These are phyloP conservation scores for Chytriomyces sp. DNA, from an alignment of 192 early-diverging fungal genomes.

Conservation along the genomic window DNA sequence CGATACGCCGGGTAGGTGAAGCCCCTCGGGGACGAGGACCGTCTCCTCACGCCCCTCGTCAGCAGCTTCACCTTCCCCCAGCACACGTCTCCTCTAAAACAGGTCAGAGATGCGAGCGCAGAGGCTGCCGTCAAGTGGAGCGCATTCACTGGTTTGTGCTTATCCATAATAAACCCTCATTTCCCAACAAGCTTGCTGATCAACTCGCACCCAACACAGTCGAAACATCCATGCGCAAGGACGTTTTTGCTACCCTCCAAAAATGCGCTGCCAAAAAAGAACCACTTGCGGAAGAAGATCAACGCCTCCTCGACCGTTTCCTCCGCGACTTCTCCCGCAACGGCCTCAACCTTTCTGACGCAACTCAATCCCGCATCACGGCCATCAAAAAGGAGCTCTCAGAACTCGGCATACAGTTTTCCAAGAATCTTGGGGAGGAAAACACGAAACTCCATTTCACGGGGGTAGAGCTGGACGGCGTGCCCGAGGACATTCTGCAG, in stretches of 20 bases:
- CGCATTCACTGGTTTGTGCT: constrained; percentile 14
- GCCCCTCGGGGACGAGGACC: constrained; percentile 1
- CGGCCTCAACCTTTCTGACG: constrained; percentile 68
- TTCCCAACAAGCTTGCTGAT: not conserved
- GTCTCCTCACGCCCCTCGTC: not conserved
- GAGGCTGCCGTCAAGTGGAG: constrained; percentile 19
- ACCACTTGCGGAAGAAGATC: constrained; percentile 59
- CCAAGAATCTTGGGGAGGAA: constrained; percentile 71
- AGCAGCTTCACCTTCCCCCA: constrained; percentile 32
- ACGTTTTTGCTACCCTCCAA: constrained; percentile 35
- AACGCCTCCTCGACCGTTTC: constrained; percentile 70
- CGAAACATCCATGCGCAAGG: constrained; percentile 41
- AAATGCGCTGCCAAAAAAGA: constrained; percentile 29
- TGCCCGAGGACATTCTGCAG: constrained; percentile 73
- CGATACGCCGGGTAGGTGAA: not conserved
- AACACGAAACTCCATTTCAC: constrained; percentile 53
- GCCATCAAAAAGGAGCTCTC: constrained; percentile 68
- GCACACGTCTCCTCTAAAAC: constrained; percentile 39
- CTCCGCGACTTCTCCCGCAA: constrained; percentile 67
- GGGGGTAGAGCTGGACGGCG: constrained; percentile 68
- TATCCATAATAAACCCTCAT: constrained; percentile 21
- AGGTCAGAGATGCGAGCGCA: constrained; percentile 37
- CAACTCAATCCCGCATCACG: constrained; percentile 62
- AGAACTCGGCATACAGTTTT: constrained; percentile 71
- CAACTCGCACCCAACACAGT: constrained; percentile 18